Evolutionary conservation across 2,329 filamentous ascomycete species (phyloP).

Genomic region (Neurospora sp.): DNA sequence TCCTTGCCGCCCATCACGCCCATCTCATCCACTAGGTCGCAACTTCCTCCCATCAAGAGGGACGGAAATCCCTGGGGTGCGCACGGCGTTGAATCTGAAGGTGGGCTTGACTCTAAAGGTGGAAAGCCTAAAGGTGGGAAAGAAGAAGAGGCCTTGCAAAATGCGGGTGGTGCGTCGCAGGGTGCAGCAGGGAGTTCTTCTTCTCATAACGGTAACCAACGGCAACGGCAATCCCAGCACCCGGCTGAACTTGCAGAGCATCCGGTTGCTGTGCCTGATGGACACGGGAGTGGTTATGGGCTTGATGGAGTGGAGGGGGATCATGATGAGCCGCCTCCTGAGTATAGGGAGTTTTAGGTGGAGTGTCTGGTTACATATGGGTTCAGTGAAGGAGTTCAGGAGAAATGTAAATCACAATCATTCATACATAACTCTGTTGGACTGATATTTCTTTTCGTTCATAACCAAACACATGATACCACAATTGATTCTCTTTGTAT

Average conservation of each 20-base stretch:
- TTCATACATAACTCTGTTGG: no score
- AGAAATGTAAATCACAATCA: no score
- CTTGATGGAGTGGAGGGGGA: not conserved
- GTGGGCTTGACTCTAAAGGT: not conserved
- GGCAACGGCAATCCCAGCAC: not conserved
- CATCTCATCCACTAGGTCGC: not conserved
- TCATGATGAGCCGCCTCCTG: not conserved
- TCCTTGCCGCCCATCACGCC: not conserved
- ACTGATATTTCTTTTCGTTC: not conserved
- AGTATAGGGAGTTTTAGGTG: not conserved
- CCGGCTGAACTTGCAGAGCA: not conserved
- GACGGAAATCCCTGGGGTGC: not conserved
- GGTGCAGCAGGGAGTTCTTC: not conserved
- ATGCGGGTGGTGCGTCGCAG: not conserved
- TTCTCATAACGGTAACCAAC: not conserved
- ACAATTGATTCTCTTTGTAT: not conserved
- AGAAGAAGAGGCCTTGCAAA: not conserved
- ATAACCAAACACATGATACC: not conserved
- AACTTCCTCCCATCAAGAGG: not conserved
- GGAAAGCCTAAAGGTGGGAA: not conserved
- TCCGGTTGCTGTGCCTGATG: not conserved
- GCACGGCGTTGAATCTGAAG: not conserved
- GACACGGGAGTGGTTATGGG: not conserved
- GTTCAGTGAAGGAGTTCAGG: not conserved
- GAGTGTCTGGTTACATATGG: not conserved